A percentile compares a stretch with the other conserved stretches of the same genome.
Conservation (phyloP, 1,139 yeast genomes). For the Candida tetrigidarum region DNA sequence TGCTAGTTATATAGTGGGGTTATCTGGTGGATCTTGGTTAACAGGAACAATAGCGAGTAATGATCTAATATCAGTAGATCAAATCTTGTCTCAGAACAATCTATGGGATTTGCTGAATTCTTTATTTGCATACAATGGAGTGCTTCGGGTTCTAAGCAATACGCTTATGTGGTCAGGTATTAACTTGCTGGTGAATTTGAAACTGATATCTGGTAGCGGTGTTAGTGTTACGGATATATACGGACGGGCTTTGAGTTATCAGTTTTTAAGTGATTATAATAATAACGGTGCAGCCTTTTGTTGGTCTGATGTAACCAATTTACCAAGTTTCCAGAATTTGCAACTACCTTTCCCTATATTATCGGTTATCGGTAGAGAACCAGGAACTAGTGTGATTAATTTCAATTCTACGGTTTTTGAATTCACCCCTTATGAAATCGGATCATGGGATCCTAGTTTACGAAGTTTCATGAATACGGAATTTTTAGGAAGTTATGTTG, state of each 20-base stretch:
- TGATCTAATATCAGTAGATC: constrained; percentile 39
- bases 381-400: constrained; percentile 35
- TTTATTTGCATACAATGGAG: constrained; percentile 14
- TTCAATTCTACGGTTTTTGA: constrained; percentile 47
- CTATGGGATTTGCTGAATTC: constrained; percentile 38
- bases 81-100: constrained; percentile 32
- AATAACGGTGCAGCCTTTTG: constrained; percentile 29
- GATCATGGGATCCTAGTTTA: constrained; percentile 49
- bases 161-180: constrained; percentile 24
- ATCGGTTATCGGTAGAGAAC: constrained; percentile 45
- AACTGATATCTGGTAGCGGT: constrained; percentile 35
- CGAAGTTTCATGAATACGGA: constrained; percentile 32
- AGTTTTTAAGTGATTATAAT: constrained; percentile 32
- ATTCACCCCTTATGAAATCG: constrained; percentile 45
- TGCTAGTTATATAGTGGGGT: constrained; percentile 39
- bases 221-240: constrained; percentile 39
- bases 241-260: constrained; percentile 45
- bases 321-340: constrained; percentile 28
- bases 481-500: constrained; percentile 44
- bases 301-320: constrained; percentile 37
- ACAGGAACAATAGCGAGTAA: constrained; percentile 39
- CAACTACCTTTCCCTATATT: constrained; percentile 49
- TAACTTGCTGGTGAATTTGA: constrained; percentile 29
- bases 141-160: constrained; percentile 5
- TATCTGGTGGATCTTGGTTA: constrained; percentile 47